These are phyloP conservation scores for Fusarium kyushuense DNA, from an alignment of 2,329 filamentous ascomycete species.

Conservation along the genomic window DNA sequence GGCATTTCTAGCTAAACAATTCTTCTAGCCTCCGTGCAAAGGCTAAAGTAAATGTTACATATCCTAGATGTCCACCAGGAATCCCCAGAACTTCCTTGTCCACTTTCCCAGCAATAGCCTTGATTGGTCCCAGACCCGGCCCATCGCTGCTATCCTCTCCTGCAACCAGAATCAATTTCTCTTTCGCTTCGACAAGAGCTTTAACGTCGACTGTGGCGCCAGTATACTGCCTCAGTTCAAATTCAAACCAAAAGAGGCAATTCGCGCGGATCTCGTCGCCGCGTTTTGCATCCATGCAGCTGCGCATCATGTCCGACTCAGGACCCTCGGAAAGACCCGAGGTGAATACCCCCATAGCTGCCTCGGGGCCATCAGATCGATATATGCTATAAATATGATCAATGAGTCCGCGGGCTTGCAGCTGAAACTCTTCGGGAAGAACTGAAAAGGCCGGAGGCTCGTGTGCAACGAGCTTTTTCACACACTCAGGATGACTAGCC, in stretches of 20 bases:
- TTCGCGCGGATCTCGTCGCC: neutral
- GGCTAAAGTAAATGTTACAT: too few species aligned
- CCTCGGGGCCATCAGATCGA: neutral
- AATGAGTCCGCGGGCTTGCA: neutral
- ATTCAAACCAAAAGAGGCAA: neutral
- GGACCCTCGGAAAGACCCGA: neutral
- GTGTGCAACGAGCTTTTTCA: neutral
- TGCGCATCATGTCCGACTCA: neutral
- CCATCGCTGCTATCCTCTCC: neutral
- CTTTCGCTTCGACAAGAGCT: neutral
- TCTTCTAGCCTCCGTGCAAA: too few species aligned
- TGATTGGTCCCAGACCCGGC: neutral
- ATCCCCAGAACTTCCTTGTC: neutral
- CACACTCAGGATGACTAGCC: neutral
- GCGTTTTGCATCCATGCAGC: neutral
- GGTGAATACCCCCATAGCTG: neutral
- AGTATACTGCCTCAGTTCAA: neutral
- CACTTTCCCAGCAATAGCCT: rapidly evolving
- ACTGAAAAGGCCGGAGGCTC: neutral
- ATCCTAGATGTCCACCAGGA: too few species aligned
- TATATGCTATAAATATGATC: neutral
- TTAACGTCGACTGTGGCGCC: neutral
- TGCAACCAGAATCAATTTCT: neutral
- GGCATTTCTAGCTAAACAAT: too few species aligned
- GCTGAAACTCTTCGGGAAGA: neutral